Evolutionary conservation across 177 flowering plant species (phyloP).

Genomic region (Vitis hybrid): DNA sequence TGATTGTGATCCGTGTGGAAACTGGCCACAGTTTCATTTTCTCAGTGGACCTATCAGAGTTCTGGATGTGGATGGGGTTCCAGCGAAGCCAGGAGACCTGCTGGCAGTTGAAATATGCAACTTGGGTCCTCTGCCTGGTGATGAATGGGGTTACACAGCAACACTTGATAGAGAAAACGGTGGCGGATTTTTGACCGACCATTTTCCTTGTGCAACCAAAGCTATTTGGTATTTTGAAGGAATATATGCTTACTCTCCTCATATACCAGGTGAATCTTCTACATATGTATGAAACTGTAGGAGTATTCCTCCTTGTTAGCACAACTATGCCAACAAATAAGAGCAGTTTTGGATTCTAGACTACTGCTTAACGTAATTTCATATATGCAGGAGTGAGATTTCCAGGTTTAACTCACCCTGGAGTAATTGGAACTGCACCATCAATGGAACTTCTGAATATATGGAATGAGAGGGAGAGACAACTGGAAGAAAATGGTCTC

Average conservation of each 20-base stretch:
- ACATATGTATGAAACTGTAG: too few species aligned
- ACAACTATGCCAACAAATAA: too few species aligned
- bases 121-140: slow-evolving; percentile 92
- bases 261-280: slow-evolving; percentile 68
- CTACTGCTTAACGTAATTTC: background rate
- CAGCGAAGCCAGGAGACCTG: slow-evolving; percentile 91
- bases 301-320: too few species aligned
- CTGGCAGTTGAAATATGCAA: slow-evolving; percentile 91
- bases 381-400: slow-evolving; percentile 70
- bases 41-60: slow-evolving; percentile 88
- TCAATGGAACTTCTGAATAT: slow-evolving; percentile 79
- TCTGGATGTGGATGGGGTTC: slow-evolving; percentile 59
- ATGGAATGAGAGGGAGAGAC: slow-evolving; percentile 82
- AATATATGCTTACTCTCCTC: slow-evolving; percentile 93
- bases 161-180: slow-evolving; percentile 95
- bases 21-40: slow-evolving; percentile 62
- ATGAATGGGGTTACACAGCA: slow-evolving; percentile 95
- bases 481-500: slow-evolving; percentile 70
- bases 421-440: slow-evolving; percentile 91
- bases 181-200: slow-evolving; percentile 93
- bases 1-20: too few species aligned
- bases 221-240: slow-evolving; percentile 98
- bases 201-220: slow-evolving; percentile 91
- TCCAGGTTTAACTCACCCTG: slow-evolving; percentile 94
- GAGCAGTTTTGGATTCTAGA: too few species aligned